Evolutionary conservation across 2,329 filamentous ascomycete genomes (phyloP).

Genomic region (Teratosphaeria zuluensis): DNA sequence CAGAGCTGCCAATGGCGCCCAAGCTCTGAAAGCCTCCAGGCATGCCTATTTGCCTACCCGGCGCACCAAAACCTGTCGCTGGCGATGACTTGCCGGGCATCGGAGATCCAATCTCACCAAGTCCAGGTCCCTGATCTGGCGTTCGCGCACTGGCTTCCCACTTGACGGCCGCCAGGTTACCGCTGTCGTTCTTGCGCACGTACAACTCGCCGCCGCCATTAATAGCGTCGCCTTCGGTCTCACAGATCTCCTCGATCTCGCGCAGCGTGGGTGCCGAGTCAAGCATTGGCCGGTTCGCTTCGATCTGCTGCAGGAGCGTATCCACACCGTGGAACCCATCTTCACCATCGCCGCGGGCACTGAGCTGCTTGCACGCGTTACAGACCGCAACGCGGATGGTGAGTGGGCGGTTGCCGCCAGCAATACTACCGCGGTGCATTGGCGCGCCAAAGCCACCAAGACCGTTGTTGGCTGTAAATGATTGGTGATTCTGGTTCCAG

Average conservation of each 20-base stretch:
- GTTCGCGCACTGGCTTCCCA: slow-evolving; percentile 27
- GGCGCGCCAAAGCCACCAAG: slow-evolving; percentile 39
- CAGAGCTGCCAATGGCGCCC: slow-evolving; percentile 13
- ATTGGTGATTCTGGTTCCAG: slow-evolving; percentile 20
- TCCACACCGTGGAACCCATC: slow-evolving; percentile 63
- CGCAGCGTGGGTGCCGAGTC: slow-evolving; percentile 48
- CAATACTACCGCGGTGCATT: slow-evolving; percentile 37
- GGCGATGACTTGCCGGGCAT: slow-evolving; percentile 34
- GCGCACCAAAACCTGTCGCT: slow-evolving; percentile 21
- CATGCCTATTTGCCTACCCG: slow-evolving; percentile 13
- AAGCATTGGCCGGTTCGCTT: slow-evolving; percentile 51
- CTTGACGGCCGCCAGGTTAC: slow-evolving; percentile 31
- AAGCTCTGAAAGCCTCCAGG: slow-evolving; percentile 14
- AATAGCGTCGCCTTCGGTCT: slow-evolving; percentile 74
- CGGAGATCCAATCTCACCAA: slow-evolving; percentile 41
- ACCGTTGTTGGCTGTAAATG: slow-evolving; percentile 36
- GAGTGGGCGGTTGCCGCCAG: slow-evolving; percentile 44
- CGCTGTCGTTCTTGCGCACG: slow-evolving; percentile 41
- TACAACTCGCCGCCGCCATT: slow-evolving; percentile 91
- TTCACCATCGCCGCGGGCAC: slow-evolving; percentile 32
- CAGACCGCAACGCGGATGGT: slow-evolving; percentile 66
- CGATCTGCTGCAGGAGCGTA: slow-evolving; percentile 53
- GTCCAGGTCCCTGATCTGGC: slow-evolving; percentile 18
- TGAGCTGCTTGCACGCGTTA: slow-evolving; percentile 62
- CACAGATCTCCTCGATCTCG: slow-evolving; percentile 75